Base-by-base conservation (phyloP, 352 stramenopile species). In the Blastocystis sp. region DNA sequence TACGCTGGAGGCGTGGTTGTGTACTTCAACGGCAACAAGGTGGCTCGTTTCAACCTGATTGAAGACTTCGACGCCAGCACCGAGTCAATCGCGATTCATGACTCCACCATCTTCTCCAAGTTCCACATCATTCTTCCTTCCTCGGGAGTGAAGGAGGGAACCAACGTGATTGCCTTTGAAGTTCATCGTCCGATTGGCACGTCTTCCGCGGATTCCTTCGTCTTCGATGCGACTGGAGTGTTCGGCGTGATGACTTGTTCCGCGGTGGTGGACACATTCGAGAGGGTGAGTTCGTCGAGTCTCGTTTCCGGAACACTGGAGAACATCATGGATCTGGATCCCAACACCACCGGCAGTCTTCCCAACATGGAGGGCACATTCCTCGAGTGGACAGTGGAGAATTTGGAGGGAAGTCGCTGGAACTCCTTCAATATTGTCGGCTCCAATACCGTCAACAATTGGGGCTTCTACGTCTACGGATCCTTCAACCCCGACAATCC, bases 381-480 rank as follows among this genome's bases (percentile, higher is more conserved):
- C 16, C 9, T 81, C 27, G 42, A 64, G 9, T 81, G 69, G 69
- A 57, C 46, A 44, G 69, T 81, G 49, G 69, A 81, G 51, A 81
- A 81, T 61, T 9, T 81, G 69, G 69, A 65, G 40, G 69, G 69
- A 38, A 65, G 42, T 21, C 29, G 21, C 2, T 78, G 44, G 32
- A 63, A 27, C 8, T 59, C 67, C 27, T 57, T 61, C 48, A 29
- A 32, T 8, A 34, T 61, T 40, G 9, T 61, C 27, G 67, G 57
- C 29, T 34, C 14, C 57, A 42, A 2, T 34, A 72, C 61, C 6
- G 57, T 67, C 3, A 38, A 16, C 38, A 21, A 16, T 4, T 42
- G 24, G 24, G 57, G 57, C 14, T 67, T 67, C 57, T 32, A 34
- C 6, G 21, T 67, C 4, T 38, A 67, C 38, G 57, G 57, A 18